Conservation (phyloP, 495 filamentous ascomycete genomes). For the Xylaria intraflava region DNA sequence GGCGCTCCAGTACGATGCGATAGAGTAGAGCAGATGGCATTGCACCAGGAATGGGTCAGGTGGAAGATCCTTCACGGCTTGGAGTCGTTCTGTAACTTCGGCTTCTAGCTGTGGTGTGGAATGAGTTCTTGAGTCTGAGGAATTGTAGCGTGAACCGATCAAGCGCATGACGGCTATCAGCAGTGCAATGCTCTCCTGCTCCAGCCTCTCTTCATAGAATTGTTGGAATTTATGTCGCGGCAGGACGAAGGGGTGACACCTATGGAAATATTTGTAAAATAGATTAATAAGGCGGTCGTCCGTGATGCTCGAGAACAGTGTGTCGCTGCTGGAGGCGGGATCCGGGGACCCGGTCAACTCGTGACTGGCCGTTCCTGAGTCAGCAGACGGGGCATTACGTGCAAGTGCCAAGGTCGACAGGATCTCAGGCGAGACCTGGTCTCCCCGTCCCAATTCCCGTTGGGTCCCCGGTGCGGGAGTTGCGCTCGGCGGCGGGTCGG, state of each 20-base stretch:
- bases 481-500: constrained; percentile 13
- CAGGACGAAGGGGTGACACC: constrained; percentile 49
- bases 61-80: constrained; percentile 30
- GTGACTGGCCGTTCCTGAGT: neutral
- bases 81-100: constrained; percentile 30
- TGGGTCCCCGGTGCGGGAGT: neutral
- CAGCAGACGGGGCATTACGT: neutral
- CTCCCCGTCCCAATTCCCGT: neutral
- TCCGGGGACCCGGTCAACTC: neutral
- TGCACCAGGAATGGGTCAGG: constrained; percentile 53
- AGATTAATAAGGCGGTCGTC: constrained; percentile 38
- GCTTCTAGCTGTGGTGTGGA: constrained; percentile 21
- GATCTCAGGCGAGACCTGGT: neutral
- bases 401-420: neutral
- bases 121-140: neutral
- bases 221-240: constrained; percentile 32
- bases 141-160: constrained; percentile 43
- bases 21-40: constrained; percentile 55
- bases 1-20: constrained; percentile 56
- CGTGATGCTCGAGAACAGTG: constrained; percentile 8
- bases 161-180: constrained; percentile 50
- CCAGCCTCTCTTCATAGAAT: neutral
- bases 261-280: constrained; percentile 52
- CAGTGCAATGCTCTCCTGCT: constrained; percentile 18
- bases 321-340: neutral